These are phyloP conservation scores for Inga oerstediana DNA, from an alignment of 306 rosid species.

Conservation along the genomic window DNA sequence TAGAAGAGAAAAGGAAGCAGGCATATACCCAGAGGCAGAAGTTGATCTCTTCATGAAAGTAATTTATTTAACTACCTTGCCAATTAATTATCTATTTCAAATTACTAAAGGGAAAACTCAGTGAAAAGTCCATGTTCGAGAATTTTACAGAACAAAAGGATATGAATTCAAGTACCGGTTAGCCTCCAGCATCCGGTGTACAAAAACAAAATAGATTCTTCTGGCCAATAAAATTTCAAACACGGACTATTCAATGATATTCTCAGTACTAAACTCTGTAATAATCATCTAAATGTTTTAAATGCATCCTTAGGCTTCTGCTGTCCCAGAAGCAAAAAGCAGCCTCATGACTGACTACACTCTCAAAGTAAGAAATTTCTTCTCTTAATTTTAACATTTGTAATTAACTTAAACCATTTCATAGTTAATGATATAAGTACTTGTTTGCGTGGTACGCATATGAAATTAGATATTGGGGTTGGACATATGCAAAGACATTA, in stretches of 20 bases:
- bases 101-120: no score
- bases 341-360: conserved; percentile 55
- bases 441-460: background rate
- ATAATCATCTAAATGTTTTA: background rate
- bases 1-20: conserved; percentile 79
- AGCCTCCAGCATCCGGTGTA: no score
- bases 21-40: conserved; percentile 89
- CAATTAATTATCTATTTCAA: background rate
- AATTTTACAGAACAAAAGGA: no score
- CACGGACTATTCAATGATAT: no score
- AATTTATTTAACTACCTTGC: background rate
- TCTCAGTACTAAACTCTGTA: background rate
- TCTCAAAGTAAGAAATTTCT: conserved; percentile 47
- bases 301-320: conserved; percentile 45
- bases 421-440: background rate
- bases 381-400: background rate
- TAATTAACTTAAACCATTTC: background rate
- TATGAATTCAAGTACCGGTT: no score
- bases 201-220: no score
- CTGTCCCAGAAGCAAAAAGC: conserved; percentile 52
- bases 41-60: conserved; percentile 98
- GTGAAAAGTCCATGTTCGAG: no score
- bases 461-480: conserved; percentile 53
- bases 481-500: conserved; percentile 57
- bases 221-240: no score